These are phyloP conservation scores for Dipodascus albidus DNA, from an alignment of 805 yeast genomes.

Conservation along the genomic window DNA sequence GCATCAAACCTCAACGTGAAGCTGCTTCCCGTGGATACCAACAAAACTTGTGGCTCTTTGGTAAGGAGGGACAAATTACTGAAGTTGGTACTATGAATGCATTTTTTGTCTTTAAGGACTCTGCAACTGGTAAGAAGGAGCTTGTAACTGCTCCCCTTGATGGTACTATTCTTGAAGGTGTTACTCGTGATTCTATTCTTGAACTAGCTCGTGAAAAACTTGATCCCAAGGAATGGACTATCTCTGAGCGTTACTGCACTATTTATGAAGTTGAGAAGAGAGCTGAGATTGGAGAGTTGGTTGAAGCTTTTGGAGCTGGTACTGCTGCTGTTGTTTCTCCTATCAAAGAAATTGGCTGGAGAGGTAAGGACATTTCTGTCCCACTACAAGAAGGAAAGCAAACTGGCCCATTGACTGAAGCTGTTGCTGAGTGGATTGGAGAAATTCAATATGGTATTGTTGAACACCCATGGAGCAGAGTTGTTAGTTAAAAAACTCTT, in stretches of 20 bases:
- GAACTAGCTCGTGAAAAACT: conserved; percentile 66
- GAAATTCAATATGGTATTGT: conserved; percentile 83
- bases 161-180: conserved; percentile 95
- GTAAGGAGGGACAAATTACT: conserved; percentile 76
- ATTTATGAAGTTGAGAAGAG: conserved; percentile 71
- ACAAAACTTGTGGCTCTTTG: conserved; percentile 94
- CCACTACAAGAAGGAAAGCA: conserved; percentile 76
- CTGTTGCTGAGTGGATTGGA: conserved; percentile 75
- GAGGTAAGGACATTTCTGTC: conserved; percentile 58
- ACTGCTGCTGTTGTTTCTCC: conserved; percentile 97
- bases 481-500: conserved; percentile 6
- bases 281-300: conserved; percentile 68
- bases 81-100: conserved; percentile 98
- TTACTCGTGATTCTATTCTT: conserved; percentile 84
- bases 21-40: conserved; percentile 89
- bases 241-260: conserved; percentile 74
- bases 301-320: conserved; percentile 95
- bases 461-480: conserved; percentile 36
- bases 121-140: conserved; percentile 75
- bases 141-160: conserved; percentile 93
- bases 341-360: conserved; percentile 75
- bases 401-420: conserved; percentile 48
- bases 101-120: conserved; percentile 72
- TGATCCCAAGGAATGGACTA: conserved; percentile 64
- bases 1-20: conserved; percentile 79